Evolutionary conservation across 805 yeast species (phyloP).

Genomic region (Metschnikowia gelsemii): DNA sequence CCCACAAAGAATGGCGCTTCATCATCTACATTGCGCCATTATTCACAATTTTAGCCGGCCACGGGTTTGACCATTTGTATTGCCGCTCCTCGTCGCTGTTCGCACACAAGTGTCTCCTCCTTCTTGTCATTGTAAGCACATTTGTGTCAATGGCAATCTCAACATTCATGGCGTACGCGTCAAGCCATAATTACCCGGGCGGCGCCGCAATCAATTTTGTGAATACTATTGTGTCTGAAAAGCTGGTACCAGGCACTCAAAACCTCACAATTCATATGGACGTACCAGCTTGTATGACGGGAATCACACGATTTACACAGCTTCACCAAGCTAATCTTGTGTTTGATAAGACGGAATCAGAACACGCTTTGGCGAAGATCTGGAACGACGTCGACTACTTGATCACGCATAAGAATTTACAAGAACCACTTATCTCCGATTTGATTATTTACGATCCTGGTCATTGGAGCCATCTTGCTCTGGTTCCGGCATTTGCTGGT

Average conservation of each 20-base stretch:
- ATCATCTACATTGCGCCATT: slow-evolving; percentile 74
- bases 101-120: slow-evolving; percentile 29
- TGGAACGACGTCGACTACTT: slow-evolving; percentile 35
- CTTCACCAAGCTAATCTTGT: slow-evolving; percentile 34
- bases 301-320: slow-evolving; percentile 75
- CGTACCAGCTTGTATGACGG: slow-evolving; percentile 83
- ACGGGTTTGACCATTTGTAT: slow-evolving; percentile 46
- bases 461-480: slow-evolving; percentile 24
- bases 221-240: slow-evolving; percentile 41
- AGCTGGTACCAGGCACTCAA: slow-evolving; percentile 21
- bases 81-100: slow-evolving; percentile 20
- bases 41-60: slow-evolving; percentile 61
- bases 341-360: slow-evolving; percentile 80
- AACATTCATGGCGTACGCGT: slow-evolving; percentile 54
- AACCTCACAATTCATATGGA: slow-evolving; percentile 64
- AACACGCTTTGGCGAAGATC: slow-evolving; percentile 27
- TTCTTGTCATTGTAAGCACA: slow-evolving; percentile 22
- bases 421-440: slow-evolving; percentile 7
- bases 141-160: slow-evolving; percentile 40
- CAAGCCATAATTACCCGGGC: slow-evolving; percentile 85
- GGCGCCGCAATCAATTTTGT: slow-evolving; percentile 65
- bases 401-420: slow-evolving; percentile 28
- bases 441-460: slow-evolving; percentile 13
- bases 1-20: slow-evolving; percentile 95
- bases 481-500: slow-evolving; percentile 23